Evolutionary conservation across 75 land plant species (phyloP).

Genomic region (Gnetum montanum): DNA sequence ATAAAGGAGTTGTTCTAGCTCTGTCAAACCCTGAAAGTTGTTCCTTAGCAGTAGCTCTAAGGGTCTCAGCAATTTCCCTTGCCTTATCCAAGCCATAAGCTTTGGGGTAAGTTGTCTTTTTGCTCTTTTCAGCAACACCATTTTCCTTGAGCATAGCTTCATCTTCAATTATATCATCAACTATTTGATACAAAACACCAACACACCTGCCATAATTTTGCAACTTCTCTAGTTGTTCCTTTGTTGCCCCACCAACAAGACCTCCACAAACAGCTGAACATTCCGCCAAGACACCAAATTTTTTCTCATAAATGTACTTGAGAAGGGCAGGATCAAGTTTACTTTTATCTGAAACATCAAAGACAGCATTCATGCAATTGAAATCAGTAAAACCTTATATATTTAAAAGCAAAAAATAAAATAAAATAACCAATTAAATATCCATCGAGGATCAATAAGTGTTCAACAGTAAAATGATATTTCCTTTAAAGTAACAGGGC

Average conservation of each 20-base stretch:
- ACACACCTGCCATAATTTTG: constrained; percentile 53
- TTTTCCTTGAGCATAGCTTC: constrained; percentile 11
- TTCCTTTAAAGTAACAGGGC: too few species aligned
- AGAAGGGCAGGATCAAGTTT: constrained; percentile 3
- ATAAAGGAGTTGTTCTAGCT: constrained; percentile 39
- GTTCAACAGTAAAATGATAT: neutral
- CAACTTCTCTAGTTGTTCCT: constrained; percentile 31
- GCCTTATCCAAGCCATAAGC: constrained; percentile 65
- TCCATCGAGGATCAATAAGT: neutral
- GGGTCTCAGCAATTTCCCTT: constrained; percentile 48
- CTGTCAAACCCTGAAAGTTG: constrained; percentile 45
- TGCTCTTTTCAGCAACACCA: constrained; percentile 26
- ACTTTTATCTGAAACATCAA: neutral
- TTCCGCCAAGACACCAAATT: constrained; percentile 54
- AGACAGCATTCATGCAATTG: neutral
- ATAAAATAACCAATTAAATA: neutral
- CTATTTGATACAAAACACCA: constrained; percentile 65
- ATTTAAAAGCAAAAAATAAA: neutral
- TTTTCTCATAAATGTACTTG: constrained; percentile 37
- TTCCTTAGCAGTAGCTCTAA: constrained; percentile 46
- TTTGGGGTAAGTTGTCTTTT: constrained; percentile 36
- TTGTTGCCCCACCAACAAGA: constrained; percentile 46
- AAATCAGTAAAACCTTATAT: neutral
- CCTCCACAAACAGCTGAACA: constrained; percentile 67
- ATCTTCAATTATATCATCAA: constrained; percentile 38